phyloP scores from a whole-genome alignment of 768 basidiomycete species.

The Symmetrospora coprosmae region DNA sequence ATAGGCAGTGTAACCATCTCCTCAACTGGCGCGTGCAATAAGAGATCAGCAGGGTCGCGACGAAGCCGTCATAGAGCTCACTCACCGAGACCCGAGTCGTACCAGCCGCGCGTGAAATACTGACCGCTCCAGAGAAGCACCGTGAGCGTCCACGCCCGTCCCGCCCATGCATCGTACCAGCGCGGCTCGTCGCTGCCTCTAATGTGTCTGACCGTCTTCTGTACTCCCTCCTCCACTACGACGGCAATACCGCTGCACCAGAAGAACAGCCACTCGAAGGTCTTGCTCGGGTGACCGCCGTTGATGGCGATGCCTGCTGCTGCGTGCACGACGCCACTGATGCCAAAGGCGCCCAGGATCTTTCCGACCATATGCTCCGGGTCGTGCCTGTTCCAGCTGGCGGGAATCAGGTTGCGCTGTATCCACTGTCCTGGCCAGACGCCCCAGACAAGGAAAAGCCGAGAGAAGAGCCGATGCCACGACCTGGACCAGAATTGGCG shows the following conservation, averaged over 20 bases:
- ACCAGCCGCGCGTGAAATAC: conserved; percentile 18
- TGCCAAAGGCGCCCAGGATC: conserved; percentile 16
- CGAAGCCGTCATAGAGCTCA: not conserved
- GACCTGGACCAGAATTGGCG: conserved; percentile 18
- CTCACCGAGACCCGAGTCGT: conserved; percentile 7
- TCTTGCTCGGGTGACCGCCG: conserved; percentile 1
- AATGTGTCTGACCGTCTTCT: not conserved
- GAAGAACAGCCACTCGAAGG: conserved; percentile 21
- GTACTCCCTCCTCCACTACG: conserved; percentile 11
- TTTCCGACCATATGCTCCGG: conserved; percentile 1
- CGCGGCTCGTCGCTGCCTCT: not conserved
- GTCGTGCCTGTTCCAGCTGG: not conserved
- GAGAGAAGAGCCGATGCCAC: conserved; percentile 19
- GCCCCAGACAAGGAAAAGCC: conserved; percentile 17
- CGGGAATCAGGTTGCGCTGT: not conserved
- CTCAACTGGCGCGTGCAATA: not conserved
- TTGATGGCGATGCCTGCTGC: conserved; percentile 14
- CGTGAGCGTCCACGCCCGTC: conserved; percentile 9
- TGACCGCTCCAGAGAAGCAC: conserved; percentile 16
- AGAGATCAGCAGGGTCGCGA: not conserved
- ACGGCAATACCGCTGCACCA: conserved; percentile 6
- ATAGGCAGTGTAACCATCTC: conserved; percentile 18
- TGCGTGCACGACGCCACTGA: conserved; percentile 5
- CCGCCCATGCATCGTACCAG: conserved; percentile 20
- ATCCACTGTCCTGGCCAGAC: conserved; percentile 21